phyloP scores from a whole-genome alignment of 148 eudicot species.

The Fagopyrum esculentum region DNA sequence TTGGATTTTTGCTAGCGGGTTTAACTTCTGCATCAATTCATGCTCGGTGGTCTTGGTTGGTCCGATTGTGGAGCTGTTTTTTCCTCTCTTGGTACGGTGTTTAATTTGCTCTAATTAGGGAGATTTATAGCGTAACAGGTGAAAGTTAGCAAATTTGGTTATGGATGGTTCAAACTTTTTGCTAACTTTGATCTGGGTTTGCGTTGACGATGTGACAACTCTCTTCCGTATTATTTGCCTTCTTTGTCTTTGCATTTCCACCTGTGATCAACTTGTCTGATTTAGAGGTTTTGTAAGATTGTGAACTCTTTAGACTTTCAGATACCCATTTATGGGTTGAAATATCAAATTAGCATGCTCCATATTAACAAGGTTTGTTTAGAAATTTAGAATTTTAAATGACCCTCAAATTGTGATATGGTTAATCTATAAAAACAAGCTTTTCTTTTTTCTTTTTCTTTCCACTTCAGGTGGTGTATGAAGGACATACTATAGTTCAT shows the following conservation, averaged over 20 bases:
- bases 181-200: background rate
- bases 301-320: background rate
- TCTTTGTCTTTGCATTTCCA: background rate
- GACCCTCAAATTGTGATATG: background rate
- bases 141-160: background rate
- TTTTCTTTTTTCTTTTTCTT: background rate
- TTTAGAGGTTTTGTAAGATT: background rate
- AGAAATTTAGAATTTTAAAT: background rate
- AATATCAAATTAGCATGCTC: background rate
- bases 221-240: background rate
- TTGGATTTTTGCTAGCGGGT: background rate
- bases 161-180: background rate
- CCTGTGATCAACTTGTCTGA: background rate
- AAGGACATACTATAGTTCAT: background rate
- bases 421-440: background rate
- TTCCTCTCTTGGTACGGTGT: background rate
- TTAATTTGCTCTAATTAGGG: background rate
- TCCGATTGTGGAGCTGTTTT: background rate
- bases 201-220: background rate
- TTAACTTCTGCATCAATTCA: background rate
- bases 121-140: background rate
- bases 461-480: background rate
- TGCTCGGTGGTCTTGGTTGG: background rate
- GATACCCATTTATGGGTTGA: background rate
- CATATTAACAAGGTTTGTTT: background rate